Conservation (phyloP, 306 rosid species). For the Vigna angularis region DNA sequence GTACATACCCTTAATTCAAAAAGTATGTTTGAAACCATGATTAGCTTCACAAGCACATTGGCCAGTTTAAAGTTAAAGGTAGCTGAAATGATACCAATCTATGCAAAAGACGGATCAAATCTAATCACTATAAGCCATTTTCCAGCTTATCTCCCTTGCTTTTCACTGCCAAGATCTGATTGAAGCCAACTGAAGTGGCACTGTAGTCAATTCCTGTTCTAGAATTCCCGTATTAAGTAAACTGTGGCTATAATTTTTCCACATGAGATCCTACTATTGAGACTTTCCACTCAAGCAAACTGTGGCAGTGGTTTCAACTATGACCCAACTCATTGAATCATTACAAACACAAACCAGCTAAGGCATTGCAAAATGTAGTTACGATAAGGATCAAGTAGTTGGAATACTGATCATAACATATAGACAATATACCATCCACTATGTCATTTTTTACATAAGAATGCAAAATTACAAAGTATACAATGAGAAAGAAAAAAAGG, state of each 20-base stretch:
- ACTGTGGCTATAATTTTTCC: neutral
- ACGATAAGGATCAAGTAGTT: neutral
- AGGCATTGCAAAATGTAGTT: constrained; percentile 3
- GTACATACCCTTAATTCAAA: neutral
- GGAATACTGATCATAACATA: neutral
- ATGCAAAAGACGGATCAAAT: no score
- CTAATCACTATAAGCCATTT: no score
- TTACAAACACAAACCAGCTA: neutral
- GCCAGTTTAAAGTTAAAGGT: neutral
- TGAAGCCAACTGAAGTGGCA: neutral
- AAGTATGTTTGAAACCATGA: neutral
- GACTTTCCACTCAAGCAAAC: neutral
- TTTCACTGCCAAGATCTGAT: no score
- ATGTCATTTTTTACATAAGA: constrained; percentile 1
- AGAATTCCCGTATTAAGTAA: neutral
- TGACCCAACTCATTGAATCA: neutral
- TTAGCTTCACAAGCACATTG: neutral
- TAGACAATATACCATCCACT: neutral
- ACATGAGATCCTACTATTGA: neutral
- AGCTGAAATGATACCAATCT: neutral
- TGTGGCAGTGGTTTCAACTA: neutral
- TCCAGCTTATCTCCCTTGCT: no score
- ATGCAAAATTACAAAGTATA: no score
- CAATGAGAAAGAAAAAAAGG: constrained; percentile 2
- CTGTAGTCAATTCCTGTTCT: neutral